Conservation (phyloP, 1,284 basidiomycete species). For the Trametes polyzona region DNA sequence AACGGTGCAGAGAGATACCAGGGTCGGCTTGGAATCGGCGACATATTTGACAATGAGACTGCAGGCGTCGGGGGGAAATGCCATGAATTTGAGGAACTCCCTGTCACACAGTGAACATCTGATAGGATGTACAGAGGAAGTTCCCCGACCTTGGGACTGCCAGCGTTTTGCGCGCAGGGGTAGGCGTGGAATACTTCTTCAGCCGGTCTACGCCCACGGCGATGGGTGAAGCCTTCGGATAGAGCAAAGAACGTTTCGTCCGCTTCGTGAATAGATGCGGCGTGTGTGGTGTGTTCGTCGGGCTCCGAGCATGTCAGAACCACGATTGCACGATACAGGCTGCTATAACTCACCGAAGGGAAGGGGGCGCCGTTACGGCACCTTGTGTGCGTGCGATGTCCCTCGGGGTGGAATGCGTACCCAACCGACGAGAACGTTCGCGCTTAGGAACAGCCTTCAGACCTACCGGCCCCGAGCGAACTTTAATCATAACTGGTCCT, state of each 20-base stretch:
- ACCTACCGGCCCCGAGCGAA: constrained; percentile 6
- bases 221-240: not conserved
- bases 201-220: not conserved
- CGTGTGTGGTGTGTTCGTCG: not conserved
- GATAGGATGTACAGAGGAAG: not conserved
- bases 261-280: not conserved
- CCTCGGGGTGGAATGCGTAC: not conserved
- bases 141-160: constrained; percentile 2
- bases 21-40: constrained; percentile 49
- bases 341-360: constrained; percentile 1
- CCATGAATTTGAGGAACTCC: constrained; percentile 43
- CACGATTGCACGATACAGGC: not conserved
- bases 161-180: not conserved
- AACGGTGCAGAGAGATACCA: constrained; percentile 58
- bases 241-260: not conserved
- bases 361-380: constrained; percentile 7
- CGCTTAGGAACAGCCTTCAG: not conserved
- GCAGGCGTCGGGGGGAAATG: constrained; percentile 59
- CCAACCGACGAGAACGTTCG: constrained; percentile 1
- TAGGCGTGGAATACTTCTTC: not conserved
- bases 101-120: not conserved
- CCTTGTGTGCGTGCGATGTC: constrained; percentile 8
- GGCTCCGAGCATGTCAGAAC: not conserved
- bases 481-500: not conserved
- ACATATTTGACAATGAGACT: constrained; percentile 57